Percentiles rank a stretch among this genome's conserved stretches.
Conservation (phyloP, 495 filamentous ascomycete genomes). For the Penicillium goetzii region DNA sequence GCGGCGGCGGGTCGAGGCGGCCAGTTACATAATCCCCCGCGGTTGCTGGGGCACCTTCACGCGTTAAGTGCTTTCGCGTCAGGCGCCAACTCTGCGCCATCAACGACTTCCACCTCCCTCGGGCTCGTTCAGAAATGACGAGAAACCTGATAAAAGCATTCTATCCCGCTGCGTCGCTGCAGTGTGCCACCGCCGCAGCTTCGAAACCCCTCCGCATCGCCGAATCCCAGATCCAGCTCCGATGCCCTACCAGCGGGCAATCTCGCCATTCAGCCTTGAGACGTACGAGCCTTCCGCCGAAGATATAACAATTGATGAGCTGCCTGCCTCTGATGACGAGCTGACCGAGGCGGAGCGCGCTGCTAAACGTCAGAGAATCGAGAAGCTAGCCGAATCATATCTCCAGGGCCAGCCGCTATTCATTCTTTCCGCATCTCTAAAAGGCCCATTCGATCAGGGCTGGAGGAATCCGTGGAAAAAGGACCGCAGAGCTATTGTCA, state of each 20-base stretch:
- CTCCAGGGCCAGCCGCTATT: constrained; percentile 59
- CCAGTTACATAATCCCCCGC: constrained; percentile 24
- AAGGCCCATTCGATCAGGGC: constrained; percentile 63
- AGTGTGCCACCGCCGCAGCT: constrained; percentile 29
- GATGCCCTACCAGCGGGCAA: constrained; percentile 45
- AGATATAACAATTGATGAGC: constrained; percentile 45
- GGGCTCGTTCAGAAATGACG: constrained; percentile 36
- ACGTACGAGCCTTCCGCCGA: constrained; percentile 49
- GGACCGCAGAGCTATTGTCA: constrained; percentile 21
- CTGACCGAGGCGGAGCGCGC: constrained; percentile 49
- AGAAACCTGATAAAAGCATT: constrained; percentile 7
- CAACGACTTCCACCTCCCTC: not conserved
- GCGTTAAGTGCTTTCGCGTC: constrained; percentile 47
- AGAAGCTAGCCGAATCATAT: constrained; percentile 61
- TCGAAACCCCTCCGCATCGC: constrained; percentile 15
- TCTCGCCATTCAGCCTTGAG: constrained; percentile 47
- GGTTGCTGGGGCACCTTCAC: constrained; percentile 36
- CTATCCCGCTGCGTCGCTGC: constrained; percentile 23
- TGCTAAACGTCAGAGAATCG: constrained; percentile 59
- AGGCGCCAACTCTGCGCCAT: constrained; percentile 22
- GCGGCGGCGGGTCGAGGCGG: not conserved
- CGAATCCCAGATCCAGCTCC: constrained; percentile 25
- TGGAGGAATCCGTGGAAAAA: constrained; percentile 71
- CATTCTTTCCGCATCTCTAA: constrained; percentile 64
- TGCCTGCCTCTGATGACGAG: constrained; percentile 63